Evolutionary conservation across 2,329 filamentous ascomycete species (phyloP).

Genomic region (Sporothrix globosa): DNA sequence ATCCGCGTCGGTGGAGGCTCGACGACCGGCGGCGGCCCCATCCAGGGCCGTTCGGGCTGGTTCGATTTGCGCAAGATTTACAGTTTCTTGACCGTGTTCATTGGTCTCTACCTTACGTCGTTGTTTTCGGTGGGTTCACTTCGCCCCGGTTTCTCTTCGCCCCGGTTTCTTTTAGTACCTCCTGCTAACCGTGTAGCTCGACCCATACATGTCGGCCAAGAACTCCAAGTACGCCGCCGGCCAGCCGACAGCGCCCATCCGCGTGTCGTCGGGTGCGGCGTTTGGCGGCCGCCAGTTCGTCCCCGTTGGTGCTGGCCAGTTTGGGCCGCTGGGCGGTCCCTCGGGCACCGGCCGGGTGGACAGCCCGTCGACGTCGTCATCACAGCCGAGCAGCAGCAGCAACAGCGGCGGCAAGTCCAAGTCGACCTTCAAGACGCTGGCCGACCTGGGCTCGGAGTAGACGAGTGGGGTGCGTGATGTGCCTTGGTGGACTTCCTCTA

Average conservation of each 20-base stretch:
- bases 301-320: background rate
- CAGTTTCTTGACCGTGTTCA: conserved; percentile 56
- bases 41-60: conserved; percentile 36
- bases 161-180: background rate
- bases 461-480: background rate
- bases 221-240: conserved; percentile 62
- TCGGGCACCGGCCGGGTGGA: background rate
- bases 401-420: conserved; percentile 42
- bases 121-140: conserved; percentile 60
- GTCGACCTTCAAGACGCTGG: conserved; percentile 56
- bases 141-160: background rate
- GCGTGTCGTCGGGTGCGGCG: conserved; percentile 1
- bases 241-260: conserved; percentile 39
- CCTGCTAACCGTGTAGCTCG: conserved; percentile 50
- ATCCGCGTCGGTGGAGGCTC: conserved; percentile 32
- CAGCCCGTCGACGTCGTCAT: background rate
- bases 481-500: background rate
- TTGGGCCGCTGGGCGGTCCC: background rate
- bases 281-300: conserved; percentile 30
- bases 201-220: conserved; percentile 64
- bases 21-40: conserved; percentile 12
- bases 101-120: conserved; percentile 64
- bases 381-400: conserved; percentile 31
- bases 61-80: conserved; percentile 51
- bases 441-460: conserved; percentile 51